A percentile compares a stretch with the other conserved stretches of the same genome.
phyloP scores from a whole-genome alignment of 1,284 basidiomycete genomes.

The Moesziomyces aphidis region DNA sequence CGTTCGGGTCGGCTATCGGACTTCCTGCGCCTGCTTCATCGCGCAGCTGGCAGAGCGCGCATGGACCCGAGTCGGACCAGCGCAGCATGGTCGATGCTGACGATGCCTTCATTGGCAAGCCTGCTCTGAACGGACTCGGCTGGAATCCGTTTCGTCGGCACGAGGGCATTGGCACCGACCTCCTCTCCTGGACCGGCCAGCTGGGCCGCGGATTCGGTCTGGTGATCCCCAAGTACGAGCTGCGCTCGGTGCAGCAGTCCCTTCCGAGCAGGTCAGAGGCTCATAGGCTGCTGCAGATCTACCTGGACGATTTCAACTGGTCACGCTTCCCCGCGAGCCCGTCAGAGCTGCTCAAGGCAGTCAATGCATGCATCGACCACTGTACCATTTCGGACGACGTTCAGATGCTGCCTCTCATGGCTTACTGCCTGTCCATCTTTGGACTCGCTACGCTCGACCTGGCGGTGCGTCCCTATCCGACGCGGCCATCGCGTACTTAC shows the following conservation, averaged over 20 bases:
- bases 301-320: constrained; percentile 47
- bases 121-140: constrained; percentile 40
- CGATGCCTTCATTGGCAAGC: constrained; percentile 46
- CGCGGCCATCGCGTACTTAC: constrained; percentile 33
- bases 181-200: constrained; percentile 42
- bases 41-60: constrained; percentile 22
- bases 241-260: constrained; percentile 40
- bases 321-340: constrained; percentile 31
- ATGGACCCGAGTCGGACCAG: constrained; percentile 27
- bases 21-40: constrained; percentile 14
- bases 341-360: constrained; percentile 16
- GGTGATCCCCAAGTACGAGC: constrained; percentile 44
- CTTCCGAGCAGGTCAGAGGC: constrained; percentile 36
- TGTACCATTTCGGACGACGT: constrained; percentile 36
- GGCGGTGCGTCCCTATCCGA: constrained; percentile 39
- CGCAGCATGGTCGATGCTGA: constrained; percentile 50
- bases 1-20: not conserved
- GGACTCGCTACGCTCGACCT: constrained; percentile 32
- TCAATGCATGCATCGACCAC: constrained; percentile 29
- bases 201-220: constrained; percentile 43
- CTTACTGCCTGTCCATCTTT: constrained; percentile 37
- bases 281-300: constrained; percentile 28
- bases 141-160: constrained; percentile 48
- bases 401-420: constrained; percentile 43
- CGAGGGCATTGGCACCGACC: constrained; percentile 37